These are phyloP conservation scores for Alternaria triticina DNA, from an alignment of 2,329 filamentous ascomycete genomes.

Conservation along the genomic window DNA sequence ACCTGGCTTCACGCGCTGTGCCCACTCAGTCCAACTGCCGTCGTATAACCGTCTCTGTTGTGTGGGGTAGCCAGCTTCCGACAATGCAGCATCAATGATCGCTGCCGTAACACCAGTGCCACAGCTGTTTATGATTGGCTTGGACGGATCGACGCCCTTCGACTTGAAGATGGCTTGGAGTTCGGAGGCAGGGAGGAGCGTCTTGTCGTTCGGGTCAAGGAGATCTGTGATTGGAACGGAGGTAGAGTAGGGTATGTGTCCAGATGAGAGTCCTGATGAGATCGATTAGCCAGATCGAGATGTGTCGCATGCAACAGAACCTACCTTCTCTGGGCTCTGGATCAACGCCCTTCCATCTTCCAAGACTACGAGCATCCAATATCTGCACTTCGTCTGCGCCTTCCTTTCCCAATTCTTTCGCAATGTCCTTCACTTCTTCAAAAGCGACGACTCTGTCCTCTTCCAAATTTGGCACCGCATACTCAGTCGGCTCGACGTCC, in stretches of 20 bases:
- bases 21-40: slow-evolving; percentile 95
- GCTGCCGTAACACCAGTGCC: slow-evolving; percentile 95
- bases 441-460: slow-evolving; percentile 75
- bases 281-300: not conserved
- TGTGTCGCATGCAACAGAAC: not conserved
- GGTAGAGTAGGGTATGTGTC: slow-evolving; percentile 88
- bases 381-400: slow-evolving; percentile 85
- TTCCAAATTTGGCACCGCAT: slow-evolving; percentile 55
- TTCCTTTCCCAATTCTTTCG: slow-evolving; percentile 78
- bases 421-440: slow-evolving; percentile 81
- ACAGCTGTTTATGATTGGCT: slow-evolving; percentile 85
- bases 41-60: slow-evolving; percentile 83
- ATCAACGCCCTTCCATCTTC: slow-evolving; percentile 80
- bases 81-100: slow-evolving; percentile 85
- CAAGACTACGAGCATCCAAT: slow-evolving; percentile 81
- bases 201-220: slow-evolving; percentile 82
- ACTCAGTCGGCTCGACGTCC: slow-evolving; percentile 50
- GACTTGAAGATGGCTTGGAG: slow-evolving; percentile 76
- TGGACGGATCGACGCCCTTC: slow-evolving; percentile 79
- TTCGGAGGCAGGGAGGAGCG: slow-evolving; percentile 74
- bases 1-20: slow-evolving; percentile 66
- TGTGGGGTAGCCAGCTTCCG: slow-evolving; percentile 75
- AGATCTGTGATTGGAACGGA: slow-evolving; percentile 81
- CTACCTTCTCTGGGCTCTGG: slow-evolving; percentile 84
- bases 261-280: slow-evolving; percentile 69